A percentile compares a stretch with the other conserved stretches of the same genome.
phyloP scores from a whole-genome alignment of 805 yeast species.

The Alloascoidea hylecoeti region DNA sequence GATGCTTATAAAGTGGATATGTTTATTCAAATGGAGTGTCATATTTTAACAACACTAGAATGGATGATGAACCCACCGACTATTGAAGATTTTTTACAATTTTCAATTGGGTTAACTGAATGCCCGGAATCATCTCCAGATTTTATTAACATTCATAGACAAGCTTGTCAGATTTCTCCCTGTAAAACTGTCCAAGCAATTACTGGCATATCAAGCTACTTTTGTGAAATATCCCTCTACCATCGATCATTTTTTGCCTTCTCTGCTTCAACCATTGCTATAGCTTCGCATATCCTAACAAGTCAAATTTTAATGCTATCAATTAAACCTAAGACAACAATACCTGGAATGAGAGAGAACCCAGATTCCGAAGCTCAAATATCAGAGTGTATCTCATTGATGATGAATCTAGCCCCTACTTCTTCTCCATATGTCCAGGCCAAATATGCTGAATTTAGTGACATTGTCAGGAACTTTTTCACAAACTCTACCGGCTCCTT shows the following conservation, averaged over 20 bases:
- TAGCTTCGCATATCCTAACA: conserved; percentile 20
- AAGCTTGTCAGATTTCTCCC: neutral
- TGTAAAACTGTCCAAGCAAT: conserved; percentile 1
- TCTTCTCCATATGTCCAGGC: neutral
- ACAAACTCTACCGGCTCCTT: too few species aligned
- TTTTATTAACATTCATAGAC: neutral
- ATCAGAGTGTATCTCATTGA: neutral
- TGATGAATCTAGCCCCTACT: neutral
- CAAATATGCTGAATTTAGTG: neutral
- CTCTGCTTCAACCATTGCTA: conserved; percentile 17
- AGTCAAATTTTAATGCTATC: neutral
- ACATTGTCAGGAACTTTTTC: too few species aligned
- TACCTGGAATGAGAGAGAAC: neutral
- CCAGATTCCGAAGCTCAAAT: neutral
- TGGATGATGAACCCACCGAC: conserved; percentile 63
- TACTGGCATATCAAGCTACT: conserved; percentile 15
- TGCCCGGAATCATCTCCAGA: neutral
- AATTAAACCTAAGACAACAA: neutral
- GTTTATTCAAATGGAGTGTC: conserved; percentile 68
- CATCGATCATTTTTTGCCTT: conserved; percentile 14
- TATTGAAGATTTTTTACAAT: conserved; percentile 27
- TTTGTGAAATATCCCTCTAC: conserved; percentile 21
- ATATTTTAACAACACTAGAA: conserved; percentile 53
- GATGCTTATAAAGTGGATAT: conserved; percentile 42
- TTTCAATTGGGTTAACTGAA: conserved; percentile 2